A percentile compares a stretch with the other conserved stretches of the same genome.
Evolutionary conservation across 2,329 filamentous ascomycete genomes (phyloP).

Genomic region (Exophiala sp.): DNA sequence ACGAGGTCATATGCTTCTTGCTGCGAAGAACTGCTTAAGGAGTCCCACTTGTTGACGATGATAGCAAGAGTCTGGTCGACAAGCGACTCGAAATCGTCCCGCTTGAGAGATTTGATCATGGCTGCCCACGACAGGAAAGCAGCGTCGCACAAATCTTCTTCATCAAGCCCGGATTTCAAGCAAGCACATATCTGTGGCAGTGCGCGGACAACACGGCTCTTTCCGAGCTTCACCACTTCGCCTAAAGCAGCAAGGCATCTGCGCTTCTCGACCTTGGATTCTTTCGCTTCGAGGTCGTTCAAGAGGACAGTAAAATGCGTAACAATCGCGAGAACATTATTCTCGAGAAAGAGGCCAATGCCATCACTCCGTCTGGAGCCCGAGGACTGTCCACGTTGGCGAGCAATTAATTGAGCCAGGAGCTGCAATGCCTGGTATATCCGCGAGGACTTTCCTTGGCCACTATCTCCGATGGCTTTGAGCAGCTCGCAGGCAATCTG

Average conservation of each 20-base stretch:
- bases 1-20: conserved; percentile 62
- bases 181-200: conserved; percentile 90
- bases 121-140: conserved; percentile 82
- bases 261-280: conserved; percentile 64
- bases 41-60: conserved; percentile 74
- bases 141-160: conserved; percentile 68
- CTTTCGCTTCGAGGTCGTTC: conserved; percentile 62
- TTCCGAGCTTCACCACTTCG: conserved; percentile 78
- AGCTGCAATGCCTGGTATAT: conserved; percentile 57
- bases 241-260: conserved; percentile 78
- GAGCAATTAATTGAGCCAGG: conserved; percentile 50
- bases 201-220: conserved; percentile 69
- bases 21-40: conserved; percentile 61
- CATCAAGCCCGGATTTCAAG: conserved; percentile 75
- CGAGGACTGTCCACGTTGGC: conserved; percentile 44
- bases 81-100: conserved; percentile 73
- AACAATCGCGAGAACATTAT: conserved; percentile 82
- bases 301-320: conserved; percentile 74
- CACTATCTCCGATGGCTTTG: conserved; percentile 70
- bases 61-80: conserved; percentile 88
- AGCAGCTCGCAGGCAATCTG: conserved; percentile 76
- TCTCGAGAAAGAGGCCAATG: conserved; percentile 72
- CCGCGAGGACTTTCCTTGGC: conserved; percentile 49
- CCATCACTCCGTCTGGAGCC: conserved; percentile 52
- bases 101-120: conserved; percentile 70